phyloP scores from a whole-genome alignment of 805 yeast genomes.

The Spathaspora boniae region DNA sequence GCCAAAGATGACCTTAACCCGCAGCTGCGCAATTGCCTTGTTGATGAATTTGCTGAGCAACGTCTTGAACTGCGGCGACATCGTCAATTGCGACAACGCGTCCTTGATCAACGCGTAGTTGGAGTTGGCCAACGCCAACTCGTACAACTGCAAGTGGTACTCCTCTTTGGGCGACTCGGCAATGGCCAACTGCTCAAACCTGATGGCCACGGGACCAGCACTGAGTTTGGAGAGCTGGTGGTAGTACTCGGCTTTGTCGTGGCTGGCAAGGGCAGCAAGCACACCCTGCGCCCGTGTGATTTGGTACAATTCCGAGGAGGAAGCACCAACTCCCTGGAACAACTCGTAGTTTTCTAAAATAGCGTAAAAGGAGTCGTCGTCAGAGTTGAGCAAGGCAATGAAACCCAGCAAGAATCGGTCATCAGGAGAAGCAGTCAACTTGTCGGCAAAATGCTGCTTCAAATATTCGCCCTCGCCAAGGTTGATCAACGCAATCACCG shows the following conservation, averaged over 20 bases:
- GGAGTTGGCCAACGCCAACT: conserved; percentile 20
- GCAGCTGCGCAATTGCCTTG: conserved; percentile 21
- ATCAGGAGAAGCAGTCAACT: conserved; percentile 33
- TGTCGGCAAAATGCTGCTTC: conserved; percentile 35
- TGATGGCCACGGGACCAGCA: conserved; percentile 19
- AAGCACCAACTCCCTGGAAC: no score
- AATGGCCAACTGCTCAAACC: conserved; percentile 26
- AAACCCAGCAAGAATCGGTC: conserved; percentile 31
- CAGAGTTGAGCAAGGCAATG: conserved; percentile 27
- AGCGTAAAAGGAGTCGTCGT: conserved; percentile 19
- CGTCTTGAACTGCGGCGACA: conserved; percentile 10
- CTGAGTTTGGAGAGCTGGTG: conserved; percentile 28
- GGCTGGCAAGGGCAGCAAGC: not conserved
- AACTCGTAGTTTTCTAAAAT: conserved; percentile 21
- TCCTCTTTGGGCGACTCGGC: conserved; percentile 14
- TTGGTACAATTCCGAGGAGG: no score
- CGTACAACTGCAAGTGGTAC: conserved; percentile 22
- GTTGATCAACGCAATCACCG: conserved; percentile 27
- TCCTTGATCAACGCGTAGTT: conserved; percentile 19
- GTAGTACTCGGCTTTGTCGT: conserved; percentile 20
- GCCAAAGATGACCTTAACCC: conserved; percentile 21
- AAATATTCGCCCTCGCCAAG: conserved; percentile 39
- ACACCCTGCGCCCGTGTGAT: no score
- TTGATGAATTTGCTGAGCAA: conserved; percentile 22
- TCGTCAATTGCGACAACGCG: conserved; percentile 17